These are phyloP conservation scores for Candida nonsorbophila DNA, from an alignment of 805 yeast species.

Conservation along the genomic window DNA sequence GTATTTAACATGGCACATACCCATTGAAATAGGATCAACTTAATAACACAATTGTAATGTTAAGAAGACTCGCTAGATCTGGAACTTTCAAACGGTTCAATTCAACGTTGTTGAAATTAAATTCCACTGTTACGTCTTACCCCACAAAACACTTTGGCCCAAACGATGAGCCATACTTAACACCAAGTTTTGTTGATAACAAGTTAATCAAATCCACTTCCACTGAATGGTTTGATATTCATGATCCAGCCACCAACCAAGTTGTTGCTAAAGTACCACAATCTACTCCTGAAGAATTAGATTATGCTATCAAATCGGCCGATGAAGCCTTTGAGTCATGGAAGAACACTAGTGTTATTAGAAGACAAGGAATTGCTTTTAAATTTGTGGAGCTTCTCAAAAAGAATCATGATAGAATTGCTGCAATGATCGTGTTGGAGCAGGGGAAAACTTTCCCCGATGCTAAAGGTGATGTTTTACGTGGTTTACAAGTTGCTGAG, in stretches of 20 bases:
- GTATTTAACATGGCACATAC: too few relatives aligned
- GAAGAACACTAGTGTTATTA: conserved; percentile 51
- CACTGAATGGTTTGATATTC: conserved; percentile 58
- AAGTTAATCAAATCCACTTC: conserved; percentile 46
- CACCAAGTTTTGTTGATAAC: conserved; percentile 50
- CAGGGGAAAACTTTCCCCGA: conserved; percentile 71
- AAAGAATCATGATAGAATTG: conserved; percentile 63
- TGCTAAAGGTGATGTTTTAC: conserved; percentile 66
- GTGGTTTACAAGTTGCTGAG: conserved; percentile 78
- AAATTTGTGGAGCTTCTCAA: conserved; percentile 61
- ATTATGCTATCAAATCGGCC: conserved; percentile 61
- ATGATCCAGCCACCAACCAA: conserved; percentile 70
- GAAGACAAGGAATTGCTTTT: conserved; percentile 70
- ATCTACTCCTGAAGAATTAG: conserved; percentile 60
- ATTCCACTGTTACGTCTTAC: conserved; percentile 18
- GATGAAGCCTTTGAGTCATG: conserved; percentile 55
- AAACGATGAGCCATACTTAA: conserved; percentile 40
- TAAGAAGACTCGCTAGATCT: too few relatives aligned
- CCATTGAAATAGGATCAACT: too few relatives aligned
- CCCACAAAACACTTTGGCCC: conserved; percentile 36
- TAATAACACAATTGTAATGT: too few relatives aligned
- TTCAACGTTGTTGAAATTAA: conserved; percentile 3
- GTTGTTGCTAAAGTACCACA: conserved; percentile 70
- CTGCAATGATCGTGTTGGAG: conserved; percentile 46
- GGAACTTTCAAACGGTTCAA: too few relatives aligned